phyloP scores from a whole-genome alignment of 2,329 filamentous ascomycete genomes.

The Acrodontium crateriforme region DNA sequence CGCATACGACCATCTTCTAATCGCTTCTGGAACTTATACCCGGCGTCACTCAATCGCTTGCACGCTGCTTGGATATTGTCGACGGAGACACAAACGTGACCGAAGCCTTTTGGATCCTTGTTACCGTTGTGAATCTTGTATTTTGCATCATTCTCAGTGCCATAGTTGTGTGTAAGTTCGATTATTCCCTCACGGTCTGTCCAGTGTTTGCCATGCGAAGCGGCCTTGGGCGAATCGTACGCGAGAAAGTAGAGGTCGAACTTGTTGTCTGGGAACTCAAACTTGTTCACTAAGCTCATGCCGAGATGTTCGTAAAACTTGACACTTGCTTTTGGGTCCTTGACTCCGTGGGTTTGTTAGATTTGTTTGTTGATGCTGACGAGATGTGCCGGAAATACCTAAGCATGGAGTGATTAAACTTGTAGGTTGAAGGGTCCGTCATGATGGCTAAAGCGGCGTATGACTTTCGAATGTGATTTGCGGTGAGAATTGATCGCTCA shows the following conservation, averaged over 20 bases:
- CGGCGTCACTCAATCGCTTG: constrained; percentile 74
- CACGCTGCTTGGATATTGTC: constrained; percentile 73
- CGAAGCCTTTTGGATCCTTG: constrained; percentile 72
- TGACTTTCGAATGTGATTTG: constrained; percentile 6
- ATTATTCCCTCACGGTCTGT: constrained; percentile 64
- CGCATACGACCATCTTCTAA: constrained; percentile 76
- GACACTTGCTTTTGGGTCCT: constrained; percentile 72
- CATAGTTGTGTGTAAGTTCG: constrained; percentile 74
- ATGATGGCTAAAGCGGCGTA: constrained; percentile 31
- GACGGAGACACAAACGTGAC: constrained; percentile 64
- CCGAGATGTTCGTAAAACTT: constrained; percentile 92
- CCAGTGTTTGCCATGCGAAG: constrained; percentile 61
- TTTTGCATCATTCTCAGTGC: constrained; percentile 69
- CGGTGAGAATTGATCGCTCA: constrained; percentile 1
- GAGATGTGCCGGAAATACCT: constrained; percentile 7
- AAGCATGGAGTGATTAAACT: constrained; percentile 46
- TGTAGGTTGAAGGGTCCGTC: constrained; percentile 50
- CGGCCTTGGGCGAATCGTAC: constrained; percentile 63
- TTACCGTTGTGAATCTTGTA: constrained; percentile 84
- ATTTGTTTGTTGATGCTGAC: constrained; percentile 10
- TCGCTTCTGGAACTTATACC: constrained; percentile 92
- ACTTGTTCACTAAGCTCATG: constrained; percentile 68
- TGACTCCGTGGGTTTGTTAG: constrained; percentile 64
- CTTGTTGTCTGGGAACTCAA: constrained; percentile 72
- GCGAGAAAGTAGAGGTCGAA: constrained; percentile 94